Conservation (phyloP, 1,284 basidiomycete genomes). For the Apiotrichum veenhuisii region DNA sequence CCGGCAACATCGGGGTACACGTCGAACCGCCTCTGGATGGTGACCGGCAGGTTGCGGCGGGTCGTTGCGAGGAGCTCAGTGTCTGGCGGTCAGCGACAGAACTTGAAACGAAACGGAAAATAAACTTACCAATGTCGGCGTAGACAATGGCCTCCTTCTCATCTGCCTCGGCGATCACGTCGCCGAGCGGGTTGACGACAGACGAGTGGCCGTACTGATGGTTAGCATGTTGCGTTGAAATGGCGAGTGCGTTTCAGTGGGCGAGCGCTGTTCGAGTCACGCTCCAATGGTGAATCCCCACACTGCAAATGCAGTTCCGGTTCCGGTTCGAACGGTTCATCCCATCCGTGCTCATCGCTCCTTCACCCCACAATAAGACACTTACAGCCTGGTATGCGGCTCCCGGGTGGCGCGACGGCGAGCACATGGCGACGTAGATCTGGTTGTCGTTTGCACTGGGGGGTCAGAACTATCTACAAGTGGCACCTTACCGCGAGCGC, state of each 20-base stretch:
- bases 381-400: constrained; percentile 81
- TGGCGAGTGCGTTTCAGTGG: too few relatives aligned
- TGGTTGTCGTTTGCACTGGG: constrained; percentile 91
- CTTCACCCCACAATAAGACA: constrained; percentile 10
- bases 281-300: too few relatives aligned
- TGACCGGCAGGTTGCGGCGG: constrained; percentile 79
- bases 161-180: constrained; percentile 69
- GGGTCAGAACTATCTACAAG: neutral
- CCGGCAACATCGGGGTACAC: constrained; percentile 71
- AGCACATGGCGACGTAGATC: constrained; percentile 91
- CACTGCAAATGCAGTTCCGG: too few relatives aligned
- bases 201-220: constrained; percentile 82
- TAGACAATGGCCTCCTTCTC: constrained; percentile 79
- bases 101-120: too few relatives aligned
- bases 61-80: constrained; percentile 65
- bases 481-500: constrained; percentile 64
- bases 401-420: constrained; percentile 79
- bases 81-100: constrained; percentile 54
- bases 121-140: constrained; percentile 67
- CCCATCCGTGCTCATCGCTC: too few relatives aligned
- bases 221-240: neutral
- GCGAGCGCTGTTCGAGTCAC: too few relatives aligned
- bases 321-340: too few relatives aligned
- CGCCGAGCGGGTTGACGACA: constrained; percentile 84
- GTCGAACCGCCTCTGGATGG: constrained; percentile 82